Percentiles rank a stretch among this genome's conserved stretches.
Evolutionary conservation across 2,329 filamentous ascomycete genomes (phyloP).

Genomic region (Diaporthe vaccinii): DNA sequence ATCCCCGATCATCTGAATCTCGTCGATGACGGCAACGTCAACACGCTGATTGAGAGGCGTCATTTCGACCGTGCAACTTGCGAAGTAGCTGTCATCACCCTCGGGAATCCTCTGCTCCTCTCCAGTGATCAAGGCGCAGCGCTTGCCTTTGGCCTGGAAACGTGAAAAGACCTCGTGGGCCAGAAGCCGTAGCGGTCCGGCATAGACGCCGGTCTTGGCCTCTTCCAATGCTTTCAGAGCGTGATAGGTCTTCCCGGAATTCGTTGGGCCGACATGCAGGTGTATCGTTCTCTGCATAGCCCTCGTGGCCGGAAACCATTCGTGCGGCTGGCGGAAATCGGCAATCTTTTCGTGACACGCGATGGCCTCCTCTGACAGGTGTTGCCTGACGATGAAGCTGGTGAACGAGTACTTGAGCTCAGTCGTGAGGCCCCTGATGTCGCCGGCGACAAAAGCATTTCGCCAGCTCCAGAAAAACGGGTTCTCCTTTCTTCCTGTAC

Average conservation of each 20-base stretch:
- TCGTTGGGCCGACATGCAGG: conserved; percentile 95
- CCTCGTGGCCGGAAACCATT: conserved; percentile 92
- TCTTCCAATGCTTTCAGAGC: conserved; percentile 87
- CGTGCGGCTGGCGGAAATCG: conserved; percentile 89
- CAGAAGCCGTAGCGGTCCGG: conserved; percentile 87
- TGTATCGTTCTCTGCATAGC: conserved; percentile 86
- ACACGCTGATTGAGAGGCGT: conserved; percentile 67
- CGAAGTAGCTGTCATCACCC: conserved; percentile 70
- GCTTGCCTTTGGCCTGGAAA: conserved; percentile 81
- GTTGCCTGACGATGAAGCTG: conserved; percentile 70
- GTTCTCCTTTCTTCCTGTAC: conserved; percentile 59
- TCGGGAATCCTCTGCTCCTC: conserved; percentile 85
- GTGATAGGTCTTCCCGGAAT: conserved; percentile 98
- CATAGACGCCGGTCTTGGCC: conserved; percentile 84
- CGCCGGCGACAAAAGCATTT: conserved; percentile 69
- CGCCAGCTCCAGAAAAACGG: conserved; percentile 71
- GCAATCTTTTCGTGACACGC: conserved; percentile 75
- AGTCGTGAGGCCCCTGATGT: conserved; percentile 63
- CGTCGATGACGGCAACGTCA: conserved; percentile 96
- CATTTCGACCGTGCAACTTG: conserved; percentile 96
- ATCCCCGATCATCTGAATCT: conserved; percentile 97
- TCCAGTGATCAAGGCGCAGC: conserved; percentile 87
- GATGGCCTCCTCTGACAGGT: conserved; percentile 69
- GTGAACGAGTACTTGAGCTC: conserved; percentile 79
- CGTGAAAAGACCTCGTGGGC: conserved; percentile 97